Conservation (phyloP, 2,329 filamentous ascomycete species). For the Magnaporthiopsis rhizophila region DNA sequence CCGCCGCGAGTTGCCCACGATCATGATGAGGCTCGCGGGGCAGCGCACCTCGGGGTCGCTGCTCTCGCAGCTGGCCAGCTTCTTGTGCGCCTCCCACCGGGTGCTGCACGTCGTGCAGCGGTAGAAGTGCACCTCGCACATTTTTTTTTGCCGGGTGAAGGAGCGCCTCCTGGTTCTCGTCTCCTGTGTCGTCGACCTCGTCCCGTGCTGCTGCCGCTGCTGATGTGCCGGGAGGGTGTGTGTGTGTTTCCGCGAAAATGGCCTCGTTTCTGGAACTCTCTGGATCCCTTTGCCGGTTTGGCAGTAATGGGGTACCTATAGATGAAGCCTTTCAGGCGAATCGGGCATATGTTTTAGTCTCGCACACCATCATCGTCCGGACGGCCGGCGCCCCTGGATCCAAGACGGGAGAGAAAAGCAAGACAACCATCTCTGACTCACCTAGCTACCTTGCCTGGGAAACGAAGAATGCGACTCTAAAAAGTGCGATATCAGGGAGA, state of each 20-base stretch:
- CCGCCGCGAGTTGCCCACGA: conserved; percentile 24
- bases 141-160: conserved; percentile 9
- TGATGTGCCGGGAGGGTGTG: too few species aligned
- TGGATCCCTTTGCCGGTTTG: neutral
- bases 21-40: conserved; percentile 28
- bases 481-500: neutral
- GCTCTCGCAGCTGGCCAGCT: conserved; percentile 28
- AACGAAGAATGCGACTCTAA: neutral
- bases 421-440: neutral
- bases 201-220: neutral
- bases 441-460: neutral
- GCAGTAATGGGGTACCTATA: neutral
- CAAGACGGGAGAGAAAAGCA: too few species aligned
- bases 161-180: neutral
- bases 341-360: too few species aligned
- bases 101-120: conserved; percentile 23
- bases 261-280: too few species aligned
- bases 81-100: conserved; percentile 25
- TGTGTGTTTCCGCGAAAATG: neutral
- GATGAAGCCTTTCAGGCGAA: neutral
- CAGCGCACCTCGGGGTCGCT: conserved; percentile 22
- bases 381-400: too few species aligned
- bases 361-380: too few species aligned
- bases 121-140: conserved; percentile 30
- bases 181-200: neutral